These are phyloP conservation scores for Penicillium olsonii DNA, from an alignment of 2,329 filamentous ascomycete species.

Conservation along the genomic window DNA sequence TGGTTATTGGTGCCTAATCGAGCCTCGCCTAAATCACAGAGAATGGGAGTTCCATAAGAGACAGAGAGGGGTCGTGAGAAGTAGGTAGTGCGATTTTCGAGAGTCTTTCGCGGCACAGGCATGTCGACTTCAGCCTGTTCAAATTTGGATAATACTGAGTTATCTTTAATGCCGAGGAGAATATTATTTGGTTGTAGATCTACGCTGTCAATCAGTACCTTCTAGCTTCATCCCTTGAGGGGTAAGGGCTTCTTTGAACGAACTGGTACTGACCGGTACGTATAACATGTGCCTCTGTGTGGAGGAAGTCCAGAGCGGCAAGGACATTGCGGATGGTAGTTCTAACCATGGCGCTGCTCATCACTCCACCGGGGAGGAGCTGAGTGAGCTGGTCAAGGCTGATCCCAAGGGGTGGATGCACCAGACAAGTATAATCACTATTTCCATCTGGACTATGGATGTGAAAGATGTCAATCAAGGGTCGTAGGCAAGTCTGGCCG, in stretches of 20 bases:
- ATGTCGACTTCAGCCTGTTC: constrained; percentile 29
- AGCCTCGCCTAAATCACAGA: constrained; percentile 34
- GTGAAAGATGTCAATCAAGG: constrained; percentile 31
- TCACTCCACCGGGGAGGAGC: constrained; percentile 17
- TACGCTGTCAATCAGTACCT: background rate
- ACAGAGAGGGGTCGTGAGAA: constrained; percentile 24
- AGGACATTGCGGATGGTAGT: constrained; percentile 25
- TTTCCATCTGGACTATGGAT: constrained; percentile 21
- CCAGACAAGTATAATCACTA: constrained; percentile 27
- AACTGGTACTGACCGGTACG: constrained; percentile 26
- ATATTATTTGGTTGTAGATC: constrained; percentile 30
- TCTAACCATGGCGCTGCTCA: constrained; percentile 26
- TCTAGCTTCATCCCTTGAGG: no score
- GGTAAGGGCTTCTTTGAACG: constrained; percentile 29
- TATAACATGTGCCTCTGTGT: constrained; percentile 22
- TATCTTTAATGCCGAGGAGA: constrained; percentile 29
- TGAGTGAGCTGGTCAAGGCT: constrained; percentile 22
- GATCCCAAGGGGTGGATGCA: constrained; percentile 30
- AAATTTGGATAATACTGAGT: constrained; percentile 26
- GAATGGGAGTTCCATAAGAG: constrained; percentile 19
- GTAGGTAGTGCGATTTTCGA: constrained; percentile 33
- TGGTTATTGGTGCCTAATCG: constrained; percentile 17
- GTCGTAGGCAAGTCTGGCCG: constrained; percentile 27
- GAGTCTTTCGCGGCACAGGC: constrained; percentile 32
- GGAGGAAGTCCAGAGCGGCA: constrained; percentile 31